Evolutionary conservation across 1,284 basidiomycete species (phyloP), one percentile per base, ranked within the genome.

Genomic region (Ganoderma leucocontextum): DNA sequence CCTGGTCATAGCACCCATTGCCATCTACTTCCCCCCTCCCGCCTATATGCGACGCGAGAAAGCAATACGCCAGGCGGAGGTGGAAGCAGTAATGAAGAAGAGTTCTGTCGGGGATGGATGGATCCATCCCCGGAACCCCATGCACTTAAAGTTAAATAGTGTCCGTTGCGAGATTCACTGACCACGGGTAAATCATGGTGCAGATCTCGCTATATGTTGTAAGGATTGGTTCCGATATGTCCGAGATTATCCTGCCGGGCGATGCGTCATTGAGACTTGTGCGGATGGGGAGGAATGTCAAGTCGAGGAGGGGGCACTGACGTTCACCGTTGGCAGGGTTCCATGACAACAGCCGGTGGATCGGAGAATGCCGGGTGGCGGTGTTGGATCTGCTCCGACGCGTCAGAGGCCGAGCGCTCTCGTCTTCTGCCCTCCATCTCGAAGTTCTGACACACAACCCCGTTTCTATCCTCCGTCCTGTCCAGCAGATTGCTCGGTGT

Each of bases 381-480:
- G 52, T 55, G 52, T 55, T 10, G n/a, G 47, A 49, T 49, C 47
- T 49, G 13, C n/a, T n/a, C n/a, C n/a, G n/a, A n/a, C n/a, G n/a
- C n/a, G n/a, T n/a, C n/a, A n/a, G n/a, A n/a, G n/a, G n/a, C n/a
- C n/a, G n/a, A n/a, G n/a, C n/a, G n/a, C n/a, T n/a, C n/a, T n/a
- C n/a, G n/a, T n/a, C n/a, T n/a, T n/a, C n/a, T n/a, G n/a, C n/a
- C n/a, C n/a, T n/a, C n/a, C n/a, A 33, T 35, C 33, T 19, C 52
- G n/a, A n/a, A n/a, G 29, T 55, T 33, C 44, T n/a, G 8, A 2
- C n/a, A 47, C n/a, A 47, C n/a, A 9, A 22, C 29, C 29, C 29
- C 29, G n/a, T n/a, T n/a, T 53, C 22, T 33, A 7, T 9, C 29
- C 12, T 53, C 52, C 25, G 33, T 33, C 52, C 52, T 17, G 29